Evolutionary conservation across 2,329 filamentous ascomycete species (phyloP).

Genomic region (Talaromyces islandicus): DNA sequence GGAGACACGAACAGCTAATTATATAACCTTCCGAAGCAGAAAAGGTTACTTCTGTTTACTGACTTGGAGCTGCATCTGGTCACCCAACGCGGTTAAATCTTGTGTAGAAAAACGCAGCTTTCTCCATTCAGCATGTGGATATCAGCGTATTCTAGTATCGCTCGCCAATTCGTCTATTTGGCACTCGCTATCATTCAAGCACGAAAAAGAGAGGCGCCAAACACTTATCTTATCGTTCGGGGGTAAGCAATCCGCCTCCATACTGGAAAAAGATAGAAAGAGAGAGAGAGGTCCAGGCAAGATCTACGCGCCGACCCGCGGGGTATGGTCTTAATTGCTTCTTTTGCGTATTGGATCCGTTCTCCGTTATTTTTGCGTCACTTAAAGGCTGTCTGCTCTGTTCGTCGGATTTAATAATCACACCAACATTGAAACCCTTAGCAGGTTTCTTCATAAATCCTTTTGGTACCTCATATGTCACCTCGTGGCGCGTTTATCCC

Average conservation of each 20-base stretch:
- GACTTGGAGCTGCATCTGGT: conserved; percentile 4
- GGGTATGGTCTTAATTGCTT: conserved; percentile 6
- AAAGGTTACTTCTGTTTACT: background rate
- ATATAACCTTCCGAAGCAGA: background rate
- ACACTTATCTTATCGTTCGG: background rate
- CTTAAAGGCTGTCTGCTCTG: background rate
- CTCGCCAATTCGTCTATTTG: background rate
- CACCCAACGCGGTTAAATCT: conserved; percentile 5
- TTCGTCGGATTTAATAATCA: background rate
- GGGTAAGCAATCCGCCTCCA: background rate
- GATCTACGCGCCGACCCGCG: background rate
- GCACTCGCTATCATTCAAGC: background rate
- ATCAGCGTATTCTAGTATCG: background rate
- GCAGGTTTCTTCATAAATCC: background rate
- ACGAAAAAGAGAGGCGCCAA: background rate
- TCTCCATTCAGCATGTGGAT: background rate
- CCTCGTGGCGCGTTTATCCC: background rate
- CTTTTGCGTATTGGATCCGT: conserved; percentile 7
- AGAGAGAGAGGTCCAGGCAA: background rate
- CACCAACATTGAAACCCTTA: background rate
- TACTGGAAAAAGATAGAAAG: background rate
- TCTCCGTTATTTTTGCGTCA: background rate
- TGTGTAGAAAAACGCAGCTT: background rate
- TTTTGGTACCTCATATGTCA: background rate
- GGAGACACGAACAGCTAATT: background rate